A percentile compares a stretch with the other conserved stretches of the same genome.
These are phyloP conservation scores for Neofusicoccum ribis DNA, from an alignment of 2,329 filamentous ascomycete genomes.

Conservation along the genomic window DNA sequence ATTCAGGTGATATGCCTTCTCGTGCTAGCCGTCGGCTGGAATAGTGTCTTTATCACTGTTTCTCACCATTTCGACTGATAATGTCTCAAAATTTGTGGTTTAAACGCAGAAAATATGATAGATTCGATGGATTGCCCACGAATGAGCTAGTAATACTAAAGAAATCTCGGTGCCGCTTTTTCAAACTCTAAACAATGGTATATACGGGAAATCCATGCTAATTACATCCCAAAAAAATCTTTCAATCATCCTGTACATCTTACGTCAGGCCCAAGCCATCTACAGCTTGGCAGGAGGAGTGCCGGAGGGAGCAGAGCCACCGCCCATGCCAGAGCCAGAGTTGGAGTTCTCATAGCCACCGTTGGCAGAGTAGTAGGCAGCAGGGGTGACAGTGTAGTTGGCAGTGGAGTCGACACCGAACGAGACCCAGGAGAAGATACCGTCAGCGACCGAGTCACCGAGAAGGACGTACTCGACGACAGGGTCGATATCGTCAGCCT, in stretches of 20 bases:
- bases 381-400: conserved; percentile 18
- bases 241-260: neutral
- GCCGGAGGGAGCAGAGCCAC: conserved; percentile 1
- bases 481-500: conserved; percentile 54
- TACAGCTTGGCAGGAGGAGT: neutral
- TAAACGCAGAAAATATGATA: too few relatives aligned
- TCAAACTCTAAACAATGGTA: too few relatives aligned
- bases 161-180: too few relatives aligned
- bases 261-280: neutral
- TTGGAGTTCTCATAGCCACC: conserved; percentile 17
- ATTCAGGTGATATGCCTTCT: too few relatives aligned
- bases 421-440: conserved; percentile 35
- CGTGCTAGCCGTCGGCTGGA: too few relatives aligned
- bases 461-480: conserved; percentile 60
- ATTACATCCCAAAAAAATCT: neutral
- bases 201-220: too few relatives aligned
- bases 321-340: neutral
- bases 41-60: too few relatives aligned
- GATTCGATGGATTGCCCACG: too few relatives aligned
- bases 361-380: conserved; percentile 16
- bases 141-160: too few relatives aligned
- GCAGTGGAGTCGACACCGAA: conserved; percentile 17
- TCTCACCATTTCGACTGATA: too few relatives aligned
- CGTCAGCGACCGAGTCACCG: conserved; percentile 46
- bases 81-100: too few relatives aligned